These are phyloP conservation scores for Lonicera japonica DNA, from an alignment of 129 eudicot species.

Conservation along the genomic window DNA sequence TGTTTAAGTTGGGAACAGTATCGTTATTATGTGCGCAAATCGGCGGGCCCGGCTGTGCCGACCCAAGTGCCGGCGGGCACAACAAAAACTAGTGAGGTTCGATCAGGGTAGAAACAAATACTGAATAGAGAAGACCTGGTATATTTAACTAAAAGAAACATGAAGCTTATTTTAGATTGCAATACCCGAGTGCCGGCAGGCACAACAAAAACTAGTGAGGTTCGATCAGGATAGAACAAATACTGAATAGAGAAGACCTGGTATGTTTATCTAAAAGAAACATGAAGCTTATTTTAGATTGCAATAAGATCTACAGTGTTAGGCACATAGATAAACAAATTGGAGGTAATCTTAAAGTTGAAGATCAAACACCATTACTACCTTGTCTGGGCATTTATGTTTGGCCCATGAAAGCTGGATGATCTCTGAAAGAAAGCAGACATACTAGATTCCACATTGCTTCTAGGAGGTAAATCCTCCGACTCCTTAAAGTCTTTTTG, in stretches of 20 bases:
- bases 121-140: not conserved
- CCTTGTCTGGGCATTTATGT: constrained; percentile 48
- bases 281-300: not conserved
- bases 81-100: not conserved
- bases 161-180: not conserved
- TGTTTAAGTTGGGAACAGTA: no score
- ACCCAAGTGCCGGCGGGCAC: no score
- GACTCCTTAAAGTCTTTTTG: constrained; percentile 26
- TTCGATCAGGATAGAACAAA: not conserved
- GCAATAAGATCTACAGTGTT: not conserved
- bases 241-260: not conserved
- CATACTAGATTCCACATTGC: constrained; percentile 25
- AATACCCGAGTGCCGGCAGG: no score
- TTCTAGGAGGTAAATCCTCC: constrained; percentile 30
- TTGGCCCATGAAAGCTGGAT: constrained; percentile 24
- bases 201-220: not conserved
- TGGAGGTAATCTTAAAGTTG: not conserved
- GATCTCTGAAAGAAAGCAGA: constrained; percentile 34
- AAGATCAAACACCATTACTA: constrained; percentile 8
- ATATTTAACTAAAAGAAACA: not conserved
- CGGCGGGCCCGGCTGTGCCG: no score
- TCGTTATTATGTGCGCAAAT: no score
- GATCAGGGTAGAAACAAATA: not conserved
- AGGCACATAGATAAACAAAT: constrained; percentile 13
- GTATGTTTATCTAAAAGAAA: not conserved